phyloP scores from a whole-genome alignment of 805 yeast genomes.

The Pichia sporocuriosa region DNA sequence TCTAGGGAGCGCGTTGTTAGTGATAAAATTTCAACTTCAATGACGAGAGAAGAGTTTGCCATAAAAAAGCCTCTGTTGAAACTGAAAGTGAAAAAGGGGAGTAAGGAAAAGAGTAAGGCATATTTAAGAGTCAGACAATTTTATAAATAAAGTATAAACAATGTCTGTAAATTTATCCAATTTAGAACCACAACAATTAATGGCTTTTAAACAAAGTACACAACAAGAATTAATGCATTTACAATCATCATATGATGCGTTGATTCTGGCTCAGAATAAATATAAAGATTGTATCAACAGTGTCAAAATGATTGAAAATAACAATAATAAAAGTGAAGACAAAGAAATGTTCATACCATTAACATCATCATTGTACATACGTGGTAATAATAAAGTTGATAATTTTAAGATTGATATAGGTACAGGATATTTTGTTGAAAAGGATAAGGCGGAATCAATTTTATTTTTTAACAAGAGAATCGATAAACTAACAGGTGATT shows the following conservation, averaged over 20 bases:
- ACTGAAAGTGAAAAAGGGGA: neutral
- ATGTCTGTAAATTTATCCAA: conserved; percentile 41
- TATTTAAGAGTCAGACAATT: neutral
- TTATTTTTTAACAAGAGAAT: conserved; percentile 69
- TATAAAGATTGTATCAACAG: conserved; percentile 75
- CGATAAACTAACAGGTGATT: conserved; percentile 62
- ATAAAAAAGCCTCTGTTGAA: neutral
- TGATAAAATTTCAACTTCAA: neutral
- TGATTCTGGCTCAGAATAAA: conserved; percentile 74
- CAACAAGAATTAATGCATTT: conserved; percentile 85
- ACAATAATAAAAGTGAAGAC: conserved; percentile 35
- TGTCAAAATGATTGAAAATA: conserved; percentile 43
- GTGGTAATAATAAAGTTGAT: conserved; percentile 64
- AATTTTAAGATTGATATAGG: conserved; percentile 89
- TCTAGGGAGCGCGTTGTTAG: neutral
- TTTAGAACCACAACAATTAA: conserved; percentile 76
- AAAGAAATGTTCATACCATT: conserved; percentile 65
- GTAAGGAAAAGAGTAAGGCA: neutral
- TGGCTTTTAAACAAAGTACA: conserved; percentile 74
- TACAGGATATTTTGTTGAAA: conserved; percentile 91
- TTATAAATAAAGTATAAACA: neutral
- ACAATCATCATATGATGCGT: conserved; percentile 74
- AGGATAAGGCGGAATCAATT: conserved; percentile 57
- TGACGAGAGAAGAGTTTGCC: neutral
- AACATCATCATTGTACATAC: conserved; percentile 82